Base-by-base conservation (phyloP, 2,329 filamentous ascomycete genomes). In the Bertia moriformis region DNA sequence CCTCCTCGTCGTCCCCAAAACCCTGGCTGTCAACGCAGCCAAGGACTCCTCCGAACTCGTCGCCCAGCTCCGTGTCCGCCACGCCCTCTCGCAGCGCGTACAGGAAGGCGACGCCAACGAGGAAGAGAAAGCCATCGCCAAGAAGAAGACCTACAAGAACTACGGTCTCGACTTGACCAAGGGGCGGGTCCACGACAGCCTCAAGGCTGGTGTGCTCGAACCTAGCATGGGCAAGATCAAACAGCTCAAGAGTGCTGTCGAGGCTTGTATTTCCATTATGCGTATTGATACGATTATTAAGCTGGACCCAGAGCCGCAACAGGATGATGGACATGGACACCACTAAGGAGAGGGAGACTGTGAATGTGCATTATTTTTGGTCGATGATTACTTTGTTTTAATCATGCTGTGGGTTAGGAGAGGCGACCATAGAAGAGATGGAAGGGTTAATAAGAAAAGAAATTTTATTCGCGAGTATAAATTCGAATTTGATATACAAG, bases 181-280 rank as follows among this genome's bases (percentile, higher is more conserved):
- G 58, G 91, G 91, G 49, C 89, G 86, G 58, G 85, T 96, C 42
- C 80, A 88, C 40, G 91, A 98, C 60, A 79, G 86, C 65, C 68
- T 98, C 53, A 96, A 96, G 73, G 79, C 85, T 12, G 91, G 91
- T 55, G 88, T 98, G 44, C 62, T 98, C 54, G 91, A 98, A 68
- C 91, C 91, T 20, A 93, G 83, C 62, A 87, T 98, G 69, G 95
- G 89, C 73, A 98, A 98, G 72, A 75, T 98, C 49, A 83, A 89
- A 62, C 91, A 96, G 69, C 69, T 98, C 55, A 98, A 98, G 80
- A 93, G 83, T 62, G 91, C 91, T 19, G 91, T 98, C 38, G 91
- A 98, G 66, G 91, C 91, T 40, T 96, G 91, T 62, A 93, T 98
- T 61, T 84, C 87, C 55, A 96, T 98, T 59, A 96, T 98, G 91